Evolutionary conservation across 805 yeast genomes (phyloP).

Genomic region (Hanseniaspora osmophila): DNA sequence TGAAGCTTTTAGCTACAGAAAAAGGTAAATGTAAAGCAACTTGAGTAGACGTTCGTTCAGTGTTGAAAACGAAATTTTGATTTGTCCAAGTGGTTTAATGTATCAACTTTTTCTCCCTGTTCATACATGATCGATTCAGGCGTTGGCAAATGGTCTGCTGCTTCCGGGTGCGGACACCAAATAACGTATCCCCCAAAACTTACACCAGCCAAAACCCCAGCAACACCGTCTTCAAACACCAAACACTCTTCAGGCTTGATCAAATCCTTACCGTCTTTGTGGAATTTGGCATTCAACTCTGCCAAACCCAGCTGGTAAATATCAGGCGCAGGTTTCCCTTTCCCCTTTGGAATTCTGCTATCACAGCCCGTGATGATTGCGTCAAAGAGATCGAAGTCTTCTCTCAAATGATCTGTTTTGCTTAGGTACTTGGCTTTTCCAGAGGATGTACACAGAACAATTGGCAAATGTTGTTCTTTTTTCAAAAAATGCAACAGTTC

Average conservation of each 20-base stretch:
- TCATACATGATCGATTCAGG: constrained; percentile 37
- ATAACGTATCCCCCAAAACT: constrained; percentile 77
- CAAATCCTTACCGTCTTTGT: constrained; percentile 10
- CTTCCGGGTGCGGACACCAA: constrained; percentile 86
- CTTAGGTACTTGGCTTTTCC: constrained; percentile 41
- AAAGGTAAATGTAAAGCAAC: no score
- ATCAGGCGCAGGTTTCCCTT: constrained; percentile 90
- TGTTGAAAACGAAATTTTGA: background rate
- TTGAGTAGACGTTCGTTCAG: no score
- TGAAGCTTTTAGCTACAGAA: no score
- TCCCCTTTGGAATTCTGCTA: constrained; percentile 62
- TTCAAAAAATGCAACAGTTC: constrained; percentile 47
- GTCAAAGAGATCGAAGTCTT: constrained; percentile 53
- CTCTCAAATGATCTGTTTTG: constrained; percentile 56
- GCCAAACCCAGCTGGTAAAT: constrained; percentile 77
- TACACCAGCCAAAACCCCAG: constrained; percentile 77
- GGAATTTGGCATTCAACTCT: constrained; percentile 45
- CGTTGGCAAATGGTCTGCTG: constrained; percentile 40
- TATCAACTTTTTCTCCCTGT: constrained; percentile 10
- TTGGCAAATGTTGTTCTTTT: constrained; percentile 40
- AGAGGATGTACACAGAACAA: constrained; percentile 87
- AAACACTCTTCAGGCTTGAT: constrained; percentile 68
- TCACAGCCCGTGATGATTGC: constrained; percentile 85
- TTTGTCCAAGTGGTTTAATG: background rate
- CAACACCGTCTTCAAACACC: constrained; percentile 89